Base-by-base conservation (phyloP, 2,329 filamentous ascomycete species). In the Sarocladiaceae sp. region DNA sequence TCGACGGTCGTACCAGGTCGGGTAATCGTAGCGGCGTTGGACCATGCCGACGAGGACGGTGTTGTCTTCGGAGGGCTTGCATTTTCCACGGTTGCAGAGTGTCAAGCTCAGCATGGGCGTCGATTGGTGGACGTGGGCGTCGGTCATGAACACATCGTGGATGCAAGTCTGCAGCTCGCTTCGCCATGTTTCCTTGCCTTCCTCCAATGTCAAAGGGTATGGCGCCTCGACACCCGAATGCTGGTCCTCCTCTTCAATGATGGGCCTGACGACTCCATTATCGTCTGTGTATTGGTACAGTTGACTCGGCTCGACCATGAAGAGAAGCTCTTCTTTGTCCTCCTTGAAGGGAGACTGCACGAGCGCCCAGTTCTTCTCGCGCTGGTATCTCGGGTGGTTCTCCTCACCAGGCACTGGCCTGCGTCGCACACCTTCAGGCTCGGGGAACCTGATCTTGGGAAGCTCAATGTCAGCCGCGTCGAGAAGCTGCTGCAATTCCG, bases 331-430 rank as follows among this genome's bases (percentile, higher is more conserved):
- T 15, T 48, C n/a, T 11, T 39, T 35, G 42, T 48, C 25, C 11
- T 13, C 7, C 29, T 15, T 22, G 13, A 53, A 35, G 3, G 51
- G 51, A 25, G 50, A 35, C 42, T 53, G 51, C 2, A 40, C 33
- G 10, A 33, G 42, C 12, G 51, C 51, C 51, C 51, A 53, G 44
- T 53, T 53, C 51, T 53, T 53, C 29, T 53, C 51, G n/a, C 51
- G 42, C 42, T 53, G 51, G 29, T 49, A 53, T 29, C 33, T 29
- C 8, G 42, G 13, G 31, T 48, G 18, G 3, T 17, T 23, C 42
- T 53, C 51, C 17, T 53, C 22, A 20, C 51, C 51, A 10, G 33
- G 8, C 11, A 31, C 29, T 15, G 51, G 18, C 10, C 17, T 26
- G 6, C 51, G 51, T 23, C 31, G 42, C 17, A 53, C 31, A 3